These are phyloP conservation scores for Cladorrhinum samala DNA, from an alignment of 495 filamentous ascomycete genomes.

Conservation along the genomic window DNA sequence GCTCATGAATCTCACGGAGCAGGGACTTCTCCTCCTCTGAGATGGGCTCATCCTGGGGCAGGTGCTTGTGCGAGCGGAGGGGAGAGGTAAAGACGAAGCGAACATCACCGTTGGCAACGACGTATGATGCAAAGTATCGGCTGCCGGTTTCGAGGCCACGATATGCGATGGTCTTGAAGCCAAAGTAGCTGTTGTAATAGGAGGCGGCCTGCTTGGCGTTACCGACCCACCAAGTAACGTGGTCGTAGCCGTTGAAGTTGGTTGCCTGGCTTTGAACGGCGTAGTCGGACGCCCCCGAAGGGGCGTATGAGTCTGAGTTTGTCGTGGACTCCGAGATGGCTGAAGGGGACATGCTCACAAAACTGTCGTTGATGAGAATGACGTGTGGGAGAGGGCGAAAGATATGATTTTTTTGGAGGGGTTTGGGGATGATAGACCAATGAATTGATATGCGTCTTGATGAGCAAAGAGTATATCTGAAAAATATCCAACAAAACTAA, in stretches of 20 bases:
- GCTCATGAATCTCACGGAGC: conserved; percentile 63
- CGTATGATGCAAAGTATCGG: conserved; percentile 68
- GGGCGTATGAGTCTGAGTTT: conserved; percentile 30
- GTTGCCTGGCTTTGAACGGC: conserved; percentile 36
- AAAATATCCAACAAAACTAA: neutral
- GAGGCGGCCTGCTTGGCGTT: conserved; percentile 90
- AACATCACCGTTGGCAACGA: conserved; percentile 69
- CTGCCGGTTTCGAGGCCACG: conserved; percentile 80
- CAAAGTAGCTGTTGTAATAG: conserved; percentile 80
- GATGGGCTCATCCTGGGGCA: conserved; percentile 46
- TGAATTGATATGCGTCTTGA: neutral
- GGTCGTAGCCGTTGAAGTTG: conserved; percentile 77
- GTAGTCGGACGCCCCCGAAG: conserved; percentile 37
- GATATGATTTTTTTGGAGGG: neutral
- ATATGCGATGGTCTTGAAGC: conserved; percentile 75
- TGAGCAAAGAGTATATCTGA: neutral
- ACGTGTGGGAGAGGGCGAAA: neutral
- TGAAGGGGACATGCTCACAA: conserved; percentile 62
- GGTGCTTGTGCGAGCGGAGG: conserved; percentile 53
- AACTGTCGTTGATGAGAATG: conserved; percentile 1
- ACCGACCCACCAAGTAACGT: conserved; percentile 88
- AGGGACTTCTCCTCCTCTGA: conserved; percentile 47
- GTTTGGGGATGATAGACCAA: neutral
- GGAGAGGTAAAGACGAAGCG: conserved; percentile 82
- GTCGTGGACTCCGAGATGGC: conserved; percentile 53